Percentiles rank a stretch among this genome's conserved stretches.
Evolutionary conservation across 208 protist genomes (phyloP).

Genomic region (Crithidia acanthocephali): DNA sequence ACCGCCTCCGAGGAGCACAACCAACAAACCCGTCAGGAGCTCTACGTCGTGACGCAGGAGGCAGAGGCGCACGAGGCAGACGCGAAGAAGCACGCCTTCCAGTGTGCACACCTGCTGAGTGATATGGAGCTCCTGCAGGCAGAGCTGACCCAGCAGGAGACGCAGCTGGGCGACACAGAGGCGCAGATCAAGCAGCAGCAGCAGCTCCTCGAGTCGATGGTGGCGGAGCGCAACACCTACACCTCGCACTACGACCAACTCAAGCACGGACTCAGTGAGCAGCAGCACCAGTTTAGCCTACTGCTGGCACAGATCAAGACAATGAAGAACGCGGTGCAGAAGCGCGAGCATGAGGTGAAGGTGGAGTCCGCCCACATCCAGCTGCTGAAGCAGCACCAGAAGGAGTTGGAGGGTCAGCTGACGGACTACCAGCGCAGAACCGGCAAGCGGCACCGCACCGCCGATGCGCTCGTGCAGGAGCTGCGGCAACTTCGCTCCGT

Average conservation of each 20-base stretch:
- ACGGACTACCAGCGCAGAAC: slow-evolving; percentile 36
- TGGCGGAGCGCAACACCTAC: slow-evolving; percentile 96
- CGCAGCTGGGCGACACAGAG: slow-evolving; percentile 75
- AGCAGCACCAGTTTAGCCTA: slow-evolving; percentile 94
- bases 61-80: slow-evolving; percentile 81
- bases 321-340: slow-evolving; percentile 94
- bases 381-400: slow-evolving; percentile 57
- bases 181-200: slow-evolving; percentile 70
- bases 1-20: slow-evolving; percentile 83
- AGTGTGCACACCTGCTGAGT: slow-evolving; percentile 84
- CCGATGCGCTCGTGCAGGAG: slow-evolving; percentile 70
- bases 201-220: slow-evolving; percentile 90
- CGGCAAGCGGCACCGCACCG: slow-evolving; percentile 45
- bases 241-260: slow-evolving; percentile 96
- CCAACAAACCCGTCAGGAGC: slow-evolving; percentile 82
- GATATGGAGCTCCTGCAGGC: slow-evolving; percentile 88
- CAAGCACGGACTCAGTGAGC: slow-evolving; percentile 94
- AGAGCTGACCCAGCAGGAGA: slow-evolving; percentile 86
- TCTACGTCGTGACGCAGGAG: slow-evolving; percentile 92
- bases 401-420: slow-evolving; percentile 56
- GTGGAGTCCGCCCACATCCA: slow-evolving; percentile 50
- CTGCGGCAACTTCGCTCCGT: slow-evolving; percentile 93
- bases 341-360: slow-evolving; percentile 55
- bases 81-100: slow-evolving; percentile 58
- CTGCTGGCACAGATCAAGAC: slow-evolving; percentile 94